Conservation (phyloP, 306 rosid genomes). For the Lotus japonicus region DNA sequence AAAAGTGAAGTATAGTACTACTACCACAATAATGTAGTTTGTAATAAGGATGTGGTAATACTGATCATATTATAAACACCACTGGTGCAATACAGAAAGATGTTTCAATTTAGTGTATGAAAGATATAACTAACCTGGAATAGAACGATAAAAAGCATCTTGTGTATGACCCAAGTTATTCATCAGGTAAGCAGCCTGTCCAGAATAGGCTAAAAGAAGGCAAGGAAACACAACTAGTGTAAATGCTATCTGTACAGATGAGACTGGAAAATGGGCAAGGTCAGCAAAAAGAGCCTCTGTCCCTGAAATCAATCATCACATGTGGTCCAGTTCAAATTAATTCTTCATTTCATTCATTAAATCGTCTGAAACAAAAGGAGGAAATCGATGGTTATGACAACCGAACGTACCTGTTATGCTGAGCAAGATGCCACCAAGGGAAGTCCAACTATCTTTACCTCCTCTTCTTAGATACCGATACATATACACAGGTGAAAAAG, state of each 20-base stretch:
- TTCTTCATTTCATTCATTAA: background rate
- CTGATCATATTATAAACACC: background rate
- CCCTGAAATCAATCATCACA: slow-evolving; percentile 51
- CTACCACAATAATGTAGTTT: background rate
- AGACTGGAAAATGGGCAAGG: slow-evolving; percentile 92
- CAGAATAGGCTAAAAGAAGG: slow-evolving; percentile 91
- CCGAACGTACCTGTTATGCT: slow-evolving; percentile 74
- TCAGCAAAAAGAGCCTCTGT: slow-evolving; percentile 98
- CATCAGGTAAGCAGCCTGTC: slow-evolving; percentile 95
- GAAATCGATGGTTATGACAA: no score
- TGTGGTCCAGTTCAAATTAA: slow-evolving; percentile 24
- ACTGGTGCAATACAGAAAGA: background rate
- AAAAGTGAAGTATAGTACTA: background rate
- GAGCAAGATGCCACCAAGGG: slow-evolving; percentile 95
- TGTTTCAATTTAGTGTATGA: background rate
- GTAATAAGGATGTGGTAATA: background rate
- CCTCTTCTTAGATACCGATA: slow-evolving; percentile 70
- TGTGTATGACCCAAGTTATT: slow-evolving; percentile 39
- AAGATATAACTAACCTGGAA: slow-evolving; percentile 65
- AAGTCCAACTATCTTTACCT: slow-evolving; percentile 73
- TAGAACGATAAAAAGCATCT: slow-evolving; percentile 77
- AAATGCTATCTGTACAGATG: slow-evolving; percentile 91
- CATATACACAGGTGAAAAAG: slow-evolving; percentile 77
- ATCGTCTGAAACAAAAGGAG: slow-evolving; percentile 11
- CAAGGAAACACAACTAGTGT: slow-evolving; percentile 90